These are phyloP conservation scores for Sinapis alba DNA, from an alignment of 441 rosid genomes.

Conservation along the genomic window DNA sequence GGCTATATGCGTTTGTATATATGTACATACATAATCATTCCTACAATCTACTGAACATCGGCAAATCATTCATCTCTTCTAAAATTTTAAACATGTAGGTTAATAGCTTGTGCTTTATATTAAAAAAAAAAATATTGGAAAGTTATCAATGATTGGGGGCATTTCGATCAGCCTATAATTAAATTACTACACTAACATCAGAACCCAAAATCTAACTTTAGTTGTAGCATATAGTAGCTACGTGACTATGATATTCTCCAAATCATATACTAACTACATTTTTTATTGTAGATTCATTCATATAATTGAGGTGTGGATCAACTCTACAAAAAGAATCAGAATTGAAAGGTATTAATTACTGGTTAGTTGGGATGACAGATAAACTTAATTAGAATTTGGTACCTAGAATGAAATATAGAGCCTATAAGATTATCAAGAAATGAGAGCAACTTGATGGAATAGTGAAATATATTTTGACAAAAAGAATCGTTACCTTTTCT, in stretches of 20 bases:
- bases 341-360: background rate
- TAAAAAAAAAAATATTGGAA: conserved; percentile 10
- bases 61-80: background rate
- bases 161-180: conserved; percentile 8
- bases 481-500: conserved; percentile 33
- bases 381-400: background rate
- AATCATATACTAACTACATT: background rate
- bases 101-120: conserved; percentile 10
- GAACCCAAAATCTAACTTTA: background rate
- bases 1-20: background rate
- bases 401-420: conserved; percentile 12
- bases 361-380: conserved; percentile 22
- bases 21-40: background rate
- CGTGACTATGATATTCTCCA: conserved; percentile 5
- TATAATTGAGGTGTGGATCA: conserved; percentile 26
- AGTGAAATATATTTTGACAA: conserved; percentile 19
- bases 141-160: conserved; percentile 34
- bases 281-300: conserved; percentile 19
- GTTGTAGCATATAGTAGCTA: background rate
- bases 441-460: conserved; percentile 36
- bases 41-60: background rate
- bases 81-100: conserved; percentile 12
- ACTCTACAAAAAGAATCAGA: conserved; percentile 7
- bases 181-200: background rate
- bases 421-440: conserved; percentile 4